Base-by-base conservation (phyloP, 306 rosid genomes). In the Carpinus viminea region DNA sequence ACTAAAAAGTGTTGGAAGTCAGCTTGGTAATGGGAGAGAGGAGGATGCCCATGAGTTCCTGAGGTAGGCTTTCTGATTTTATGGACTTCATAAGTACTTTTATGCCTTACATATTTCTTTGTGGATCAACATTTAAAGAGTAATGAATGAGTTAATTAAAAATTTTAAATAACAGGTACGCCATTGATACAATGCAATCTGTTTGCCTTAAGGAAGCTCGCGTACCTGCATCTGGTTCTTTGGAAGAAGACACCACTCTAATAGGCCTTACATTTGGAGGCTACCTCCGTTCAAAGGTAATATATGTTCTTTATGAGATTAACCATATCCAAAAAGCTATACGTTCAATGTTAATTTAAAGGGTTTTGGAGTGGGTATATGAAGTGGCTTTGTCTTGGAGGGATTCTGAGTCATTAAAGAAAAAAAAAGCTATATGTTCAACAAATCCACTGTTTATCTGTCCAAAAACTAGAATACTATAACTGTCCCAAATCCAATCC, bases 31-130 rank as follows among this genome's bases (percentile, higher is more conserved):
- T 82, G 99, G 99, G 69, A 91, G 87, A 85, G 98, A 95, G 88
- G 98, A 95, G 87, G 99, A 95, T 74, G 98, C 99, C 31, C 99
- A 95, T 68, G 99, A 95, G 73, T 95, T 95, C 86, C 78, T 95
- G 74, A 91, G 99, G 98, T 95, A 54, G 61, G 79, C 43, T 74
- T 69, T 55, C 75, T 76, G 47, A 51, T 28, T 72, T 57, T 55
- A 74, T 76, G 52, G 36, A 71, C 31, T 20, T 4, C 68, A 76
- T 79, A 43, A 50, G 55, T 47, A 50, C 41, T 38, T 70, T 31
- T 69, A 51, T 61, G 72, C 51, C 62, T 70, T 18, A 24, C 20
- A 21, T 62, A 81, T 46, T 46, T 59, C 57, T 68, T 28, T 74
- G 56, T 74, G 70, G 59, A 81, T 78, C 61, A 69, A 51, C 75